Evolutionary conservation across 164 flowering plant species (phyloP), one percentile per base, ranked within the genome.

Genomic region (Vitis amurensis): DNA sequence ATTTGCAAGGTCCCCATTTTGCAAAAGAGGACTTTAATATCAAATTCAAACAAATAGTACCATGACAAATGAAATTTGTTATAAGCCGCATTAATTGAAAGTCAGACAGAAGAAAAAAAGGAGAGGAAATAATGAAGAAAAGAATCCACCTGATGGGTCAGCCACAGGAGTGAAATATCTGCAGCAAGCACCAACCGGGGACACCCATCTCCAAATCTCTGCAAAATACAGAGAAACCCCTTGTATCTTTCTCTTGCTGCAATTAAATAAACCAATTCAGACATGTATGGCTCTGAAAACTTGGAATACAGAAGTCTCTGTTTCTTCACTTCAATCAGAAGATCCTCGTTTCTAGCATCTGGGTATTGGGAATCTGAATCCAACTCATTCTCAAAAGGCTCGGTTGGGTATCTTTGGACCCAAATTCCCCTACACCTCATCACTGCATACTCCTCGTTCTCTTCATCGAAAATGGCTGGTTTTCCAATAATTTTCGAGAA

Each of bases 371-470:
- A 55, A 29, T 76, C 77, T 27, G 67, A 55, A 61, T 74, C 82
- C 7, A 70, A 65, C 61, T 88, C 88, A 47, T 81, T 79, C 81
- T 88, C 90, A 63, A 95, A 90, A 13, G 91, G 84, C 79, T 95
- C 97, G 27, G 78, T 60, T 70, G 96, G 93, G 80, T 87, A 95
- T 77, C 74, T 88, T 0, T 15, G 51, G 3, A 11, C 68, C 99
- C 99, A 95, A 17, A 87, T 61, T 27, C 87, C 92, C 70, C 78
- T 82, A 76, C 98, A 95, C 73, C 90, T 82, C 74, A 77, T 84
- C 72, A 86, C 63, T 29, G 98, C 99, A 64, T 93, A 95, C 23
- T 91, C 99, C 79, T 88, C 91, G 55, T 90, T 93, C 64, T 88
- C 94, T 63, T 90, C 91, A 67, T 93, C 88, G 17, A 90, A 91